Evolutionary conservation across 2,329 filamentous ascomycete species (phyloP).

Genomic region (Talaromyces sp.): DNA sequence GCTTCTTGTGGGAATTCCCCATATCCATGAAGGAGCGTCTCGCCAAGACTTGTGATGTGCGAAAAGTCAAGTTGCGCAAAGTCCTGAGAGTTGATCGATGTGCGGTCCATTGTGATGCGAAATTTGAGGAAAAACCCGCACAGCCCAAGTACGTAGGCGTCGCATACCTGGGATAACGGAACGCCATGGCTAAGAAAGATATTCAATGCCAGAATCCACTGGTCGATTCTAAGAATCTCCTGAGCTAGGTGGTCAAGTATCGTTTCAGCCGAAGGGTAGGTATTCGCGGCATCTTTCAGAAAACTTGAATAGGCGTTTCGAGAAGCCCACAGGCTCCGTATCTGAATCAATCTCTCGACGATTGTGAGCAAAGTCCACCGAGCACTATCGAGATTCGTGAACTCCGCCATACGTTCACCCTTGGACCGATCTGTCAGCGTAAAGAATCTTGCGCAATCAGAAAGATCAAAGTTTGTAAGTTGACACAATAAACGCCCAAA

Average conservation of each 20-base stretch:
- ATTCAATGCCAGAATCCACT: conserved; percentile 8
- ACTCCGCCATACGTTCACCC: neutral
- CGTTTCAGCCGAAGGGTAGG: neutral
- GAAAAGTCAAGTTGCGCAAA: neutral
- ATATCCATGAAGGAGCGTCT: conserved; percentile 1
- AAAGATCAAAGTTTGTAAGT: conserved; percentile 8
- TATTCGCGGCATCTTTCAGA: neutral
- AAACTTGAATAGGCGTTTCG: neutral
- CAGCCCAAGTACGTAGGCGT: neutral
- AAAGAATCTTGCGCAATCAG: conserved; percentile 6
- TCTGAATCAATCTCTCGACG: neutral
- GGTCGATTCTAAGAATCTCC: conserved; percentile 5
- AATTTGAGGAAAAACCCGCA: conserved; percentile 9
- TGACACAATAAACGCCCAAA: conserved; percentile 9
- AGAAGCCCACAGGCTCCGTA: neutral
- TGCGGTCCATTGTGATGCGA: conserved; percentile 1
- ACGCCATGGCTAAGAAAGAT: conserved; percentile 2
- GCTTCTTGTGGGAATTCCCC: neutral
- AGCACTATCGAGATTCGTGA: neutral
- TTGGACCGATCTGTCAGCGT: neutral
- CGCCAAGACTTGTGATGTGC: conserved; percentile 7
- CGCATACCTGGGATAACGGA: neutral
- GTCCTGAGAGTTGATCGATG: neutral
- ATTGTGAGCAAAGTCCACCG: conserved; percentile 1
- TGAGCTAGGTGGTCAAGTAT: neutral